Evolutionary conservation across 208 protist genomes (phyloP).

Genomic region (Leishmania braziliensis): DNA sequence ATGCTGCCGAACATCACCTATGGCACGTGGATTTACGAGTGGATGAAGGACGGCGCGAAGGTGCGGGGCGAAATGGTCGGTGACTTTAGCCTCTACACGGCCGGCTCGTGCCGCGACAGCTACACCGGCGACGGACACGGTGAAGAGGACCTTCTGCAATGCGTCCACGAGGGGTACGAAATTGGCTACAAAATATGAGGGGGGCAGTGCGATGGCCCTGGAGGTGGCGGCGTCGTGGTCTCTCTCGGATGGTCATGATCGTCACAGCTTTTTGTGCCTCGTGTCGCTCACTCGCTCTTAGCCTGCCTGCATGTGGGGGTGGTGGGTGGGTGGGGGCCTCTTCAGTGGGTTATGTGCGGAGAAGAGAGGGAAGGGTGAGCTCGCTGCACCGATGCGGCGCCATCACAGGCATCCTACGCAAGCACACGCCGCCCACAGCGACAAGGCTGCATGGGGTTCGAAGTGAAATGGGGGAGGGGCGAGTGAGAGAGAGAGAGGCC

Average conservation of each 20-base stretch:
- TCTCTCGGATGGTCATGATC: background rate
- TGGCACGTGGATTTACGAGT: slow-evolving; percentile 88
- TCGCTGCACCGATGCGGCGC: background rate
- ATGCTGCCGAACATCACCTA: slow-evolving; percentile 83
- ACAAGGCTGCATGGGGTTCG: no score
- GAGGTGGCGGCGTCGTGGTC: background rate
- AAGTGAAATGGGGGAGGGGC: no score
- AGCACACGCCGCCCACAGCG: background rate
- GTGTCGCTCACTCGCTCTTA: background rate
- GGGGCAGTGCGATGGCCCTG: background rate
- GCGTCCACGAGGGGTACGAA: slow-evolving; percentile 86
- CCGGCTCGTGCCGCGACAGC: slow-evolving; percentile 77
- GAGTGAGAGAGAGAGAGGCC: background rate
- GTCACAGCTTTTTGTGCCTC: background rate
- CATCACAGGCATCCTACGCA: background rate
- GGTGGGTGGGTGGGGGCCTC: background rate
- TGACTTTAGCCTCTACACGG: slow-evolving; percentile 82
- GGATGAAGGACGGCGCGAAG: slow-evolving; percentile 84
- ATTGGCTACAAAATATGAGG: slow-evolving; percentile 79
- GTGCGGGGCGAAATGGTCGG: slow-evolving; percentile 73
- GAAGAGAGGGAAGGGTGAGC: background rate
- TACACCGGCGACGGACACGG: slow-evolving; percentile 76
- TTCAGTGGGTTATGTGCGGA: background rate
- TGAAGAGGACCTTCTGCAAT: slow-evolving; percentile 84
- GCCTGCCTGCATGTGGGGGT: background rate